Evolutionary conservation across 116 monocot genomes (phyloP).

Genomic region (Posidonia oceanica): DNA sequence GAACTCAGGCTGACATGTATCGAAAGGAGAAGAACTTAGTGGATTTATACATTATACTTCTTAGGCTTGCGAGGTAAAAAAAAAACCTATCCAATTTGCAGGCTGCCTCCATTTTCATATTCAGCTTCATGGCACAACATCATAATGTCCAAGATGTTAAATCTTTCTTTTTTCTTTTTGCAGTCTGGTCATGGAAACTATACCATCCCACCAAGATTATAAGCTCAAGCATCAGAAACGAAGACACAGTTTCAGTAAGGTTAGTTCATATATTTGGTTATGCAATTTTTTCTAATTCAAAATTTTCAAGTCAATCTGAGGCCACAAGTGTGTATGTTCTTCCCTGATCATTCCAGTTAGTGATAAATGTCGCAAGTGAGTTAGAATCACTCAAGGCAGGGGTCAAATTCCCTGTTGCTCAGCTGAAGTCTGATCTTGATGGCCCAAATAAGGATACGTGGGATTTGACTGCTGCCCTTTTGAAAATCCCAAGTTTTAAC

Average conservation of each 20-base stretch:
- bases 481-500: background rate
- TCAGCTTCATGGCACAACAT: background rate
- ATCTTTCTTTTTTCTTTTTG: background rate
- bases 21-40: constrained; percentile 3
- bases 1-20: constrained; percentile 4
- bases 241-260: background rate
- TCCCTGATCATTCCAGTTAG: background rate
- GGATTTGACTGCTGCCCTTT: background rate
- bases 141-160: background rate
- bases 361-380: background rate
- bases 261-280: background rate
- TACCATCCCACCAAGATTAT: constrained; percentile 9
- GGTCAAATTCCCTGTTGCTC: background rate
- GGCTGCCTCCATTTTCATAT: too few species aligned
- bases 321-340: background rate
- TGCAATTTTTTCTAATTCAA: background rate
- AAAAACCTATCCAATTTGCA: background rate
- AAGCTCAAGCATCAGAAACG: background rate
- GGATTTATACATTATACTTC: constrained; percentile 5
- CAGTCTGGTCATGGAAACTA: constrained; percentile 7
- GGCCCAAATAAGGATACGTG: background rate
- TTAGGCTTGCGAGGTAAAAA: constrained; percentile 6
- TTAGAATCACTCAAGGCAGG: constrained; percentile 2
- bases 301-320: too few species aligned
- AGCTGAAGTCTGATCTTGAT: background rate